Evolutionary conservation across 495 filamentous ascomycete genomes (phyloP).

Genomic region (Physcia stellaris): DNA sequence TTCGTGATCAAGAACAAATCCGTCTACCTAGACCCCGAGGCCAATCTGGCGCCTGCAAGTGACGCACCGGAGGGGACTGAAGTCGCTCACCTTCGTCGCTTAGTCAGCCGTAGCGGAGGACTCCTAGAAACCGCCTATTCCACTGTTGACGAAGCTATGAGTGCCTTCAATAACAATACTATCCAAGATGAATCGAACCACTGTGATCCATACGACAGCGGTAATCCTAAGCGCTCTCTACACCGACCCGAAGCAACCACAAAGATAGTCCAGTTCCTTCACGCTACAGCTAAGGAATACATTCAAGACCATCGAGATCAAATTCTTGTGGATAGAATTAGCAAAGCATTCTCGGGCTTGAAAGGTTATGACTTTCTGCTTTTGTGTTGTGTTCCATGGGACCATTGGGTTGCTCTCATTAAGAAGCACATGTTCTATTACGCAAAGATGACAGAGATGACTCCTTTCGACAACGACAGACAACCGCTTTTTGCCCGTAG

Average conservation of each 20-base stretch:
- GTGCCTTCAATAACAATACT: too few species aligned
- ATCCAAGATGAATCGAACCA: too few species aligned
- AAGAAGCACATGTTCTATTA: neutral
- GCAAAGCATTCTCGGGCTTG: neutral
- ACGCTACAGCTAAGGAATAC: constrained; percentile 16
- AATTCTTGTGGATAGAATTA: neutral
- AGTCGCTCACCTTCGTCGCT: constrained; percentile 2
- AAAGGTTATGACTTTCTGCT: constrained; percentile 2
- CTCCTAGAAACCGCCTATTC: constrained; percentile 8
- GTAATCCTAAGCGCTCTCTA: neutral
- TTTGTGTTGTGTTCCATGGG: neutral
- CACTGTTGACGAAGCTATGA: neutral
- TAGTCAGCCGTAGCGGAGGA: constrained; percentile 12
- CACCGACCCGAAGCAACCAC: neutral
- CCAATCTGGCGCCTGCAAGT: neutral
- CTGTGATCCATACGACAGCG: neutral
- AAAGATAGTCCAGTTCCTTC: constrained; percentile 12
- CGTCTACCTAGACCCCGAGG: neutral
- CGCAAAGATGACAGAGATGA: neutral
- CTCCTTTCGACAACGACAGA: neutral
- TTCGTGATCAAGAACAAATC: neutral
- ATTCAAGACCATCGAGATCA: neutral
- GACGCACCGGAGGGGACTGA: neutral
- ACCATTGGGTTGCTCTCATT: neutral
- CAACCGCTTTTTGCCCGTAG: neutral